Evolutionary conservation across 2,329 filamentous ascomycete genomes (phyloP).

Genomic region (Hypoxylon sp.): DNA sequence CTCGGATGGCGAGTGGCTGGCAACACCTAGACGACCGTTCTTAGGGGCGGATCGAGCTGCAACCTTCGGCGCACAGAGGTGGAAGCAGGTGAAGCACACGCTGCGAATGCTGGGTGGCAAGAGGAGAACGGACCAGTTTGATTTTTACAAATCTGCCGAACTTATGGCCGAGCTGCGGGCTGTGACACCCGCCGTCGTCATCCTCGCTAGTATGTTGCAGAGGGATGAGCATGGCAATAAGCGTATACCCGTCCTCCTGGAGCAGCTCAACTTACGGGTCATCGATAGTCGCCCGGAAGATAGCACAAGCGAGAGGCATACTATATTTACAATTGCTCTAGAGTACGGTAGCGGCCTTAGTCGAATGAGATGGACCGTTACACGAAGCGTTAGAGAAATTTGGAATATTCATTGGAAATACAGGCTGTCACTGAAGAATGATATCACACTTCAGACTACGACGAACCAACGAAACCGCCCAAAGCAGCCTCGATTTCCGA

Average conservation of each 20-base stretch:
- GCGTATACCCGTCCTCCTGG: conserved; percentile 91
- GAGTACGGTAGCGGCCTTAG: conserved; percentile 97
- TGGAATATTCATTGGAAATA: conserved; percentile 93
- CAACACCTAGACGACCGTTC: conserved; percentile 62
- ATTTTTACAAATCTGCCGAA: conserved; percentile 95
- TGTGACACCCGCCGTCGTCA: conserved; percentile 89
- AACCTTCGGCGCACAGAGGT: conserved; percentile 81
- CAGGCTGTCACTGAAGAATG: conserved; percentile 84
- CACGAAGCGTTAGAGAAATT: conserved; percentile 87
- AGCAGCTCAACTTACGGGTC: conserved; percentile 90
- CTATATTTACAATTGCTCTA: conserved; percentile 88
- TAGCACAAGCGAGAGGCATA: conserved; percentile 73
- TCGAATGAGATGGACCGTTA: conserved; percentile 95
- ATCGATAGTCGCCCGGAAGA: conserved; percentile 79
- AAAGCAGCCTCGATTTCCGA: conserved; percentile 89
- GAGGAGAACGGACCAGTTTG: conserved; percentile 86
- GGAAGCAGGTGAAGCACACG: conserved; percentile 92
- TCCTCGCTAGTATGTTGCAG: conserved; percentile 97
- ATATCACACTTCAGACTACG: conserved; percentile 78
- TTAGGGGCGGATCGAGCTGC: conserved; percentile 73
- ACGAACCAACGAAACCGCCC: conserved; percentile 72
- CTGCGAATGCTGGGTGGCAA: conserved; percentile 76
- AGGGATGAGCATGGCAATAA: conserved; percentile 95
- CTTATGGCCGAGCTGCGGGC: conserved; percentile 94
- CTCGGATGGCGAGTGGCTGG: conserved; percentile 68